These are phyloP conservation scores for Singerocomus rubriflavus DNA, from an alignment of 1,284 basidiomycete species.

Conservation along the genomic window DNA sequence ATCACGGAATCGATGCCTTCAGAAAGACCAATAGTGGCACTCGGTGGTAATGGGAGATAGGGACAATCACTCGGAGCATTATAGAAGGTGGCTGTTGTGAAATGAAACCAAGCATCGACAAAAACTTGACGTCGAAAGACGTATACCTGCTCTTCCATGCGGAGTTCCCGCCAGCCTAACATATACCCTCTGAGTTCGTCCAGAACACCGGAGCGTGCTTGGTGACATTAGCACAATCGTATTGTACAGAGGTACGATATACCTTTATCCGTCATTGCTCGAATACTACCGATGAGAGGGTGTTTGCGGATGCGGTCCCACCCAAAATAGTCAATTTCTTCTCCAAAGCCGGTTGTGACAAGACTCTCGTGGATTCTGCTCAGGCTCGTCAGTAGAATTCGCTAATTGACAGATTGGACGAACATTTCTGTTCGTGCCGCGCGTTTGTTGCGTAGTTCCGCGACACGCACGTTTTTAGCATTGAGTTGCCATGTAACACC, in stretches of 20 bases:
- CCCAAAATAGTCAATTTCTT: conserved; percentile 30
- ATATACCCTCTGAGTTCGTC: conserved; percentile 29
- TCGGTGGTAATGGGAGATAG: conserved; percentile 28
- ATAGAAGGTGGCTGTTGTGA: conserved; percentile 16
- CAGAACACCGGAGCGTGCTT: conserved; percentile 21
- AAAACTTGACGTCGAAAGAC: conserved; percentile 25
- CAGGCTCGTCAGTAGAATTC: conserved; percentile 13
- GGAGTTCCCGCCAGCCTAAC: conserved; percentile 33
- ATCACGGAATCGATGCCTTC: conserved; percentile 24
- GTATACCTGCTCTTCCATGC: conserved; percentile 32
- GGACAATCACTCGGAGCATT: conserved; percentile 15
- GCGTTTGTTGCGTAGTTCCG: conserved; percentile 24
- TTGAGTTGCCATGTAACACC: conserved; percentile 27
- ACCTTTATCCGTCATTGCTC: conserved; percentile 21
- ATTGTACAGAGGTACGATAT: background rate
- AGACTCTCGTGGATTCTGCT: conserved; percentile 21
- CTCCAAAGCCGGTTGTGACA: conserved; percentile 18
- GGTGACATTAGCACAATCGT: conserved; percentile 7
- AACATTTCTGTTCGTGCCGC: conserved; percentile 28
- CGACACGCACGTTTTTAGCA: conserved; percentile 17
- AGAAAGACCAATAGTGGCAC: conserved; percentile 22
- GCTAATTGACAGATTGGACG: background rate
- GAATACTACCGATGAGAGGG: conserved; percentile 26
- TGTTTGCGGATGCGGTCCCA: conserved; percentile 32
- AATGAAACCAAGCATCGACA: conserved; percentile 27